Conservation (phyloP, 2,329 filamentous ascomycete genomes). For the Hypoxylon sp. region DNA sequence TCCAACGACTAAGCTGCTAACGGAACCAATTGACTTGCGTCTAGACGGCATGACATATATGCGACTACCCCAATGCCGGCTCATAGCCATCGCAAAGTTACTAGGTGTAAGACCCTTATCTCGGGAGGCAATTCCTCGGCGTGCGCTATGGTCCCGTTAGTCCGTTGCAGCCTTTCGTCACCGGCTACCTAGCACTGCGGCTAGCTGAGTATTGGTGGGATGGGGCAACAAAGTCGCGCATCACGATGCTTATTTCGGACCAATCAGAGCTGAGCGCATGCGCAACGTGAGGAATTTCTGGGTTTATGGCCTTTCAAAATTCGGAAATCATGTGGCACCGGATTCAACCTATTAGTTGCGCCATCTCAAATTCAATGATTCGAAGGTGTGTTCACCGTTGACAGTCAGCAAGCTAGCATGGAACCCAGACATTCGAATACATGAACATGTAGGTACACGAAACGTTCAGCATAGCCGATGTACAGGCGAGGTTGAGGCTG, state of each 20-base stretch:
- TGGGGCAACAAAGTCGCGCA: constrained; percentile 39
- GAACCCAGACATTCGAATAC: constrained; percentile 23
- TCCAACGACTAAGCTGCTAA: constrained; percentile 18
- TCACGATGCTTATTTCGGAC: constrained; percentile 38
- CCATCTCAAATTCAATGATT: constrained; percentile 25
- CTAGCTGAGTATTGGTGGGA: constrained; percentile 39
- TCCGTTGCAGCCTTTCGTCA: constrained; percentile 33
- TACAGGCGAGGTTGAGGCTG: constrained; percentile 32
- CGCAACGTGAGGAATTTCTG: constrained; percentile 45
- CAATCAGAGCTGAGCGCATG: constrained; percentile 42
- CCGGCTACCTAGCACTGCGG: constrained; percentile 24
- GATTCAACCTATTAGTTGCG: constrained; percentile 26
- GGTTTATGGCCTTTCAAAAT: constrained; percentile 31
- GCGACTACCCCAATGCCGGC: constrained; percentile 13
- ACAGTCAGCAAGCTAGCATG: constrained; percentile 22
- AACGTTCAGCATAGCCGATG: constrained; percentile 27
- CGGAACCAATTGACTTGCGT: constrained; percentile 22
- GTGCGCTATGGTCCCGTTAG: constrained; percentile 19
- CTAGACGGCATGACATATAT: constrained; percentile 23
- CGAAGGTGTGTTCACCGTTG: constrained; percentile 17
- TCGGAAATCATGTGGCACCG: constrained; percentile 39
- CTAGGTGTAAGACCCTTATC: constrained; percentile 6
- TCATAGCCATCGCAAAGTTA: constrained; percentile 25
- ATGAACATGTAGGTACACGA: constrained; percentile 39
- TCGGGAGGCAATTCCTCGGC: constrained; percentile 19